A percentile compares a stretch with the other conserved stretches of the same genome.
Evolutionary conservation across 768 basidiomycete genomes (phyloP).

Genomic region (Mycena sanguinolenta): DNA sequence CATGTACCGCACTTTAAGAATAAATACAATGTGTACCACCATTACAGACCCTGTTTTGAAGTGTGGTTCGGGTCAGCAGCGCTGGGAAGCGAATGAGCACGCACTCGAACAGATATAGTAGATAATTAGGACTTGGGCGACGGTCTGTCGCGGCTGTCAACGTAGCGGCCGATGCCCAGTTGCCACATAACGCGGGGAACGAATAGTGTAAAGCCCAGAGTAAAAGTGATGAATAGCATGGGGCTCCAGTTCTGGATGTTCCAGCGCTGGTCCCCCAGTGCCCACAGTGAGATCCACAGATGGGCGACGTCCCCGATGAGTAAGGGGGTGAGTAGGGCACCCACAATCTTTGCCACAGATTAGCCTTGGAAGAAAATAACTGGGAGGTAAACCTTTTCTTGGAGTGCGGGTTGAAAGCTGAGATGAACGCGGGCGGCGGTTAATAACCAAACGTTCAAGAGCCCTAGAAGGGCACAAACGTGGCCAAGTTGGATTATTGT

Average conservation of each 20-base stretch:
- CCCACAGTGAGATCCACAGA: conserved; percentile 78
- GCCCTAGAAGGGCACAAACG: conserved; percentile 80
- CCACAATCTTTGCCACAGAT: conserved; percentile 61
- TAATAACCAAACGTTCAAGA: conserved; percentile 78
- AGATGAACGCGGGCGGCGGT: conserved; percentile 73
- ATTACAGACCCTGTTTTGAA: neutral
- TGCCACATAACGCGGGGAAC: conserved; percentile 82
- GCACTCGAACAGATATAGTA: conserved; percentile 2
- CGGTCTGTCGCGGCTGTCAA: conserved; percentile 70
- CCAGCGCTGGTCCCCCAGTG: conserved; percentile 80
- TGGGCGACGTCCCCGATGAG: conserved; percentile 79
- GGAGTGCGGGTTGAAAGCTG: conserved; percentile 67
- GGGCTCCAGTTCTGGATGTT: conserved; percentile 71
- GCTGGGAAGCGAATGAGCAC: neutral
- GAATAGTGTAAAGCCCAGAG: conserved; percentile 74
- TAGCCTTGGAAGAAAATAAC: neutral
- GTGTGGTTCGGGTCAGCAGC: conserved; percentile 7
- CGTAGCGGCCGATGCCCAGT: conserved; percentile 80
- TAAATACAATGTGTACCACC: conserved; percentile 34
- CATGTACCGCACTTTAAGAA: conserved; percentile 32
- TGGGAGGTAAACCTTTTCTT: conserved; percentile 57
- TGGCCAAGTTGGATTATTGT: conserved; percentile 83
- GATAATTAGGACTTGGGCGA: conserved; percentile 32
- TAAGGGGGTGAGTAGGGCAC: conserved; percentile 74
- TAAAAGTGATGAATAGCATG: conserved; percentile 77